A percentile compares a stretch with the other conserved stretches of the same genome.
phyloP scores from a whole-genome alignment of 805 yeast genomes.

The Candida krabiensis region DNA sequence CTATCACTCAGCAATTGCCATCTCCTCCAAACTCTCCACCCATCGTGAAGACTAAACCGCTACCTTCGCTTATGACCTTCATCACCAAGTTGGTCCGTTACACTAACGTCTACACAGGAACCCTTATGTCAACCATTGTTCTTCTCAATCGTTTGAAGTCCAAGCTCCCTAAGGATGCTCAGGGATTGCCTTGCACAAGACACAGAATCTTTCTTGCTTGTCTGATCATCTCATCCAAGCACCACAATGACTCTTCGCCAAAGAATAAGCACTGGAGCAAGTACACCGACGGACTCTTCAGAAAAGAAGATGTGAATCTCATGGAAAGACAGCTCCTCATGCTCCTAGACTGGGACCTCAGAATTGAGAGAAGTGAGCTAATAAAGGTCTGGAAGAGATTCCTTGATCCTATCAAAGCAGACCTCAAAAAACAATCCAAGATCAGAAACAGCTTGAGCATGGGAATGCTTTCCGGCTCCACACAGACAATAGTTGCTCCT shows the following conservation, averaged over 20 bases:
- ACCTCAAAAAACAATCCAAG: conserved; percentile 32
- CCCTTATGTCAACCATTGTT: conserved; percentile 69
- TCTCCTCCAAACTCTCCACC: conserved; percentile 33
- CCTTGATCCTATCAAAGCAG: conserved; percentile 50
- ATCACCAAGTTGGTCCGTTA: conserved; percentile 69
- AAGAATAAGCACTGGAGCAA: conserved; percentile 78
- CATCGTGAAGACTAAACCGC: conserved; percentile 37
- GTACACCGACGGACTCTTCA: conserved; percentile 73
- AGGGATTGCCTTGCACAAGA: conserved; percentile 76
- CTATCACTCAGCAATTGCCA: conserved; percentile 34
- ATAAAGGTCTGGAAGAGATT: conserved; percentile 40
- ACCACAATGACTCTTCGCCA: conserved; percentile 76
- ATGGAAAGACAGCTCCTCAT: conserved; percentile 78
- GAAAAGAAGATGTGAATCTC: conserved; percentile 65
- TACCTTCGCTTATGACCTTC: conserved; percentile 74
- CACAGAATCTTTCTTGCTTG: conserved; percentile 78
- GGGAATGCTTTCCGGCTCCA: conserved; percentile 30
- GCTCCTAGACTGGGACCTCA: conserved; percentile 69
- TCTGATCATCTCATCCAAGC: conserved; percentile 69
- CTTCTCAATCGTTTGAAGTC: conserved; percentile 61
- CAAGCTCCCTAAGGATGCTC: conserved; percentile 67
- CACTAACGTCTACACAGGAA: conserved; percentile 80
- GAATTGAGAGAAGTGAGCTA: conserved; percentile 46
- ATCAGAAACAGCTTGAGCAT: conserved; percentile 29
- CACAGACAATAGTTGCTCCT: conserved; percentile 28